Evolutionary conservation across 345 rosid species (phyloP).

Genomic region (Eutrema japonicum): DNA sequence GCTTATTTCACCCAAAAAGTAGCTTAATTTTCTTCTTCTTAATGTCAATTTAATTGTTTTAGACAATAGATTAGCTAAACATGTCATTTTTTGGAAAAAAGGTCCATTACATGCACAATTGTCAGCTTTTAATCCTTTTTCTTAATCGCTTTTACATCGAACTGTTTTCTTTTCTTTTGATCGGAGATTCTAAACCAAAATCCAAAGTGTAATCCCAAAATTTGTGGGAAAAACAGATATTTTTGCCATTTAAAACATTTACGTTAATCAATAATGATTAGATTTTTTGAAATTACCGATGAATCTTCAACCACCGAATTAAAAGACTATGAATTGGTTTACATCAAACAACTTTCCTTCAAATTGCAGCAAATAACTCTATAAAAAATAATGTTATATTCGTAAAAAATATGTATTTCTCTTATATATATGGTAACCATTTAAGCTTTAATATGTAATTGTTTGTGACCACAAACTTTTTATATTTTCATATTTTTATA

Average conservation of each 20-base stretch:
- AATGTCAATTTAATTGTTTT: not conserved
- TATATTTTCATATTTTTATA: not conserved
- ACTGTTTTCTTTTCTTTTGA: too few relatives aligned
- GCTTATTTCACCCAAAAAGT: constrained; percentile 9
- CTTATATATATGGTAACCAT: not conserved
- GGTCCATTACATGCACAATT: not conserved
- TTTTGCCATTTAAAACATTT: not conserved
- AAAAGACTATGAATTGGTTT: too few relatives aligned
- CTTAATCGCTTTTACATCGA: not conserved
- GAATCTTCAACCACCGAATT: too few relatives aligned
- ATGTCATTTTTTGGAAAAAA: not conserved
- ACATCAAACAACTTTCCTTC: not conserved
- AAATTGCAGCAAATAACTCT: not conserved
- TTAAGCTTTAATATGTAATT: not conserved
- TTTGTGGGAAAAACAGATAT: not conserved
- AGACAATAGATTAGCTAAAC: not conserved
- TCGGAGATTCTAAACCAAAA: too few relatives aligned
- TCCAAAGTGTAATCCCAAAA: not conserved
- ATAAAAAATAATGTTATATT: not conserved
- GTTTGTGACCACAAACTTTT: not conserved
- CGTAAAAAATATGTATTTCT: not conserved
- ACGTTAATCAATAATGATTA: not conserved
- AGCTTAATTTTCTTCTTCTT: not conserved
- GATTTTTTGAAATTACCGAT: too few relatives aligned
- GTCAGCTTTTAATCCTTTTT: not conserved